Conservation (phyloP, 208 protist species). For the Vickermania ingenoplastis region DNA sequence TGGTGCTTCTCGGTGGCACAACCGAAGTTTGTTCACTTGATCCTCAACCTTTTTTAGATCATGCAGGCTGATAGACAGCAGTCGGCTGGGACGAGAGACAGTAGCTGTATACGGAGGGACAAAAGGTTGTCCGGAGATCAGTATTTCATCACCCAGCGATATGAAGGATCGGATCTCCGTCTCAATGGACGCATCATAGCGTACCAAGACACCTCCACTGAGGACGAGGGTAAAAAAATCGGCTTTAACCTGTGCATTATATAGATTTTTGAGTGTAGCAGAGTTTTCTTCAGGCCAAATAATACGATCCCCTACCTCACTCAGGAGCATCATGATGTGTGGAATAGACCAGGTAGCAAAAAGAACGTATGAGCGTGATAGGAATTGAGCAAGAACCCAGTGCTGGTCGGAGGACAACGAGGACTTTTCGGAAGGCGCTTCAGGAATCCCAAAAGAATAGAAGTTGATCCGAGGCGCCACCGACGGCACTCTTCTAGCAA, state of each 20-base stretch:
- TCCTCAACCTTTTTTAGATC: constrained; percentile 22
- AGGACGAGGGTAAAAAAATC: constrained; percentile 55
- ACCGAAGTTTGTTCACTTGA: background rate
- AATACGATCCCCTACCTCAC: constrained; percentile 36
- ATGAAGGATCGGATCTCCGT: constrained; percentile 62
- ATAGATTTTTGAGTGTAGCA: constrained; percentile 23
- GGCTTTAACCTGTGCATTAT: constrained; percentile 19
- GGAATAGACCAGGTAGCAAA: constrained; percentile 54
- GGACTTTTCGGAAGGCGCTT: background rate
- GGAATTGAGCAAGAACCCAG: constrained; percentile 50
- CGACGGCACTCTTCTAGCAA: too few species aligned
- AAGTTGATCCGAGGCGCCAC: constrained; percentile 51
- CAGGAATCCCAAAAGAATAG: constrained; percentile 45
- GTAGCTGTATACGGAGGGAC: constrained; percentile 62
- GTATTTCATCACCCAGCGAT: constrained; percentile 34
- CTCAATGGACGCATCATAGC: constrained; percentile 12
- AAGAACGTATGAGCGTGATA: constrained; percentile 37
- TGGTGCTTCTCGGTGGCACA: background rate
- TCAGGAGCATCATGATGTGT: constrained; percentile 47
- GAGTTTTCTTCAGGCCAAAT: constrained; percentile 13
- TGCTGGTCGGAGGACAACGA: constrained; percentile 47
- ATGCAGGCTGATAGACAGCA: constrained; percentile 34
- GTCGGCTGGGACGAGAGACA: constrained; percentile 34
- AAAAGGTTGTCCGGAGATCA: constrained; percentile 22
- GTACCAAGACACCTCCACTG: constrained; percentile 40